These are phyloP conservation scores for Cytospora leucostoma DNA, from an alignment of 2,329 filamentous ascomycete species.

Conservation along the genomic window DNA sequence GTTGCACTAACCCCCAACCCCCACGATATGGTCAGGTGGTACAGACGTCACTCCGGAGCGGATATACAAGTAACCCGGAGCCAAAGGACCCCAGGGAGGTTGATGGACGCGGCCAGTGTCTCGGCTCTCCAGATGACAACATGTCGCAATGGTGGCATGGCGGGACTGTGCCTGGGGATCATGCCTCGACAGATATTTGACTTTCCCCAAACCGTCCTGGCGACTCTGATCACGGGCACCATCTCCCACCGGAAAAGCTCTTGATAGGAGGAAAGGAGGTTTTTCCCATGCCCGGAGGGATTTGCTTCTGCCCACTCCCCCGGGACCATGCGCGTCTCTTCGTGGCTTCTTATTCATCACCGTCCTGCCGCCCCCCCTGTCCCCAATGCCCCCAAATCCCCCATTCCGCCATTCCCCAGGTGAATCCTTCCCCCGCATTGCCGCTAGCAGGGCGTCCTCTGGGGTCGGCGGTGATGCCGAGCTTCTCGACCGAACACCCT, in stretches of 20 bases:
- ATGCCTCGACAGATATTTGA: not conserved
- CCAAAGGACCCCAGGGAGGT: not conserved
- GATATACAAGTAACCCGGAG: not conserved
- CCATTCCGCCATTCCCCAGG: not conserved
- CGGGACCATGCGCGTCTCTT: not conserved
- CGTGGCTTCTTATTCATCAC: slow-evolving; percentile 1
- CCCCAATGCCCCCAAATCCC: not conserved
- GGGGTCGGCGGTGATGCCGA: slow-evolving; percentile 22
- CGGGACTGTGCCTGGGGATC: too few relatives aligned
- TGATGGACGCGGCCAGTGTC: slow-evolving; percentile 2
- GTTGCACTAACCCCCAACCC: not conserved
- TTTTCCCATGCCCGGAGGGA: slow-evolving; percentile 17
- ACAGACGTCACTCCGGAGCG: not conserved
- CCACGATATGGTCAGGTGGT: slow-evolving; percentile 1
- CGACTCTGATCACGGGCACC: not conserved
- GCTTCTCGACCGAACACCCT: slow-evolving; percentile 3
- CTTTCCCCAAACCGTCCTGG: not conserved
- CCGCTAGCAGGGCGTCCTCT: slow-evolving; percentile 16
- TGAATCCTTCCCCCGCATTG: slow-evolving; percentile 19
- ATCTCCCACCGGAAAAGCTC: slow-evolving; percentile 11
- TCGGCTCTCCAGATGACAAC: not conserved
- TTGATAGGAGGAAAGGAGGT: slow-evolving; percentile 27
- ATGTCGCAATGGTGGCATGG: too few relatives aligned
- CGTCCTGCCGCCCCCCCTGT: not conserved
- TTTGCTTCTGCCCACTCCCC: slow-evolving; percentile 6